Evolutionary conservation across 768 basidiomycete species (phyloP).

Genomic region (Ramaria sp.): DNA sequence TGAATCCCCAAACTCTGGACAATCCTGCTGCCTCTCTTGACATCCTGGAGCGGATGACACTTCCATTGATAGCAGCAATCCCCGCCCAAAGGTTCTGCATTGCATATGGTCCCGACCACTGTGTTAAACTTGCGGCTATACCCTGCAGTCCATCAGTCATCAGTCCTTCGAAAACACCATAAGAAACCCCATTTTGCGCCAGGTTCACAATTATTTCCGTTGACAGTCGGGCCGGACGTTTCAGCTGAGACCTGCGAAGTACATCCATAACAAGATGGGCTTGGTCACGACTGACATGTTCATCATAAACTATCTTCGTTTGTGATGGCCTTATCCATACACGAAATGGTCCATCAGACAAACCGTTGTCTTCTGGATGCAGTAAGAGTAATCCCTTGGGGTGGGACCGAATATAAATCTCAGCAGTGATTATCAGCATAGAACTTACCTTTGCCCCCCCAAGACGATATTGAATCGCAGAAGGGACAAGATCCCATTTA

Average conservation of each 20-base stretch:
- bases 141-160: constrained; percentile 16
- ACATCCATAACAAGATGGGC: constrained; percentile 42
- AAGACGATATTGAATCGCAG: constrained; percentile 41
- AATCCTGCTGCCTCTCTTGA: constrained; percentile 4
- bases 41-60: constrained; percentile 6
- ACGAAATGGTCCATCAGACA: constrained; percentile 25
- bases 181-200: constrained; percentile 49
- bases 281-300: constrained; percentile 22
- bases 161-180: constrained; percentile 24
- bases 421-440: neutral
- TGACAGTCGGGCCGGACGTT: constrained; percentile 35
- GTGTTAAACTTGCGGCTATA: constrained; percentile 17
- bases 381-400: constrained; percentile 35
- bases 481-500: constrained; percentile 28
- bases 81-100: constrained; percentile 17
- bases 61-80: constrained; percentile 10
- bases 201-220: constrained; percentile 53
- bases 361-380: constrained; percentile 31
- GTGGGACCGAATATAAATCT: neutral
- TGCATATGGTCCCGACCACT: constrained; percentile 14
- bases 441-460: constrained; percentile 31
- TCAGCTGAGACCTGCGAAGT: constrained; percentile 38
- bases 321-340: constrained; percentile 59
- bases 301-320: constrained; percentile 40
- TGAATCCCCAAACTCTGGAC: neutral